Percentiles rank a stretch among this genome's conserved stretches.
Conservation (phyloP, 2,329 filamentous ascomycete species). For the Ophiostoma himal-ulmi region DNA sequence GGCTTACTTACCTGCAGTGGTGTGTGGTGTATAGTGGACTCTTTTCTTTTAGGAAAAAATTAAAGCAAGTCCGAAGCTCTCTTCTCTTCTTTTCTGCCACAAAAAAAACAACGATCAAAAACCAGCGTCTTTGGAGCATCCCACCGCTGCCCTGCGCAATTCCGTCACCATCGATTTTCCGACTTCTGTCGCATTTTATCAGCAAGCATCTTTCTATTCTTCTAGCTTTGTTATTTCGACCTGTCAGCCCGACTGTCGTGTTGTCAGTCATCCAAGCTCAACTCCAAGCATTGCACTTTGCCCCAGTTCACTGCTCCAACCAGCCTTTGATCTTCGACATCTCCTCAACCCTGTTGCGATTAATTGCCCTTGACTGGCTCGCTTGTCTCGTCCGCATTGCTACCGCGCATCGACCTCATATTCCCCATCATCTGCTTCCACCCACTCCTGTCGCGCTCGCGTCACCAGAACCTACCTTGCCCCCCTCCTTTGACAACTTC, state of each 20-base stretch:
- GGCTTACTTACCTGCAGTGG: conserved; percentile 14
- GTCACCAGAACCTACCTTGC: background rate
- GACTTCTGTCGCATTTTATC: background rate
- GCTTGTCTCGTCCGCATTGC: background rate
- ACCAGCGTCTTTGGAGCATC: conserved; percentile 5
- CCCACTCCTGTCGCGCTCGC: background rate
- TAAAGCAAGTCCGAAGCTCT: conserved; percentile 21
- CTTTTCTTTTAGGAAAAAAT: conserved; percentile 21
- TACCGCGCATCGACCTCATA: background rate
- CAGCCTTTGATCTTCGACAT: background rate
- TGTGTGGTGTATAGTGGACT: conserved; percentile 17
- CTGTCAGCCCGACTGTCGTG: background rate
- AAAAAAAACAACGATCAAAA: conserved; percentile 14
- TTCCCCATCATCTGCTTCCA: background rate
- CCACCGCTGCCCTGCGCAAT: conserved; percentile 1
- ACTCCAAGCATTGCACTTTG: background rate
- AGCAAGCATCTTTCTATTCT: background rate
- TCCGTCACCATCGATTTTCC: background rate
- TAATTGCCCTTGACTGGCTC: background rate
- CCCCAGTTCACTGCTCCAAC: background rate
- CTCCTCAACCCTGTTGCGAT: background rate
- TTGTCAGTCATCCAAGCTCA: conserved; percentile 10
- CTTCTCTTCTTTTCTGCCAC: conserved; percentile 14
- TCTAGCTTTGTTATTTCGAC: background rate
- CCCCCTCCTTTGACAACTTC: background rate